Base-by-base conservation (phyloP, 1,284 basidiomycete genomes). In the Marasmius tenuissimus region DNA sequence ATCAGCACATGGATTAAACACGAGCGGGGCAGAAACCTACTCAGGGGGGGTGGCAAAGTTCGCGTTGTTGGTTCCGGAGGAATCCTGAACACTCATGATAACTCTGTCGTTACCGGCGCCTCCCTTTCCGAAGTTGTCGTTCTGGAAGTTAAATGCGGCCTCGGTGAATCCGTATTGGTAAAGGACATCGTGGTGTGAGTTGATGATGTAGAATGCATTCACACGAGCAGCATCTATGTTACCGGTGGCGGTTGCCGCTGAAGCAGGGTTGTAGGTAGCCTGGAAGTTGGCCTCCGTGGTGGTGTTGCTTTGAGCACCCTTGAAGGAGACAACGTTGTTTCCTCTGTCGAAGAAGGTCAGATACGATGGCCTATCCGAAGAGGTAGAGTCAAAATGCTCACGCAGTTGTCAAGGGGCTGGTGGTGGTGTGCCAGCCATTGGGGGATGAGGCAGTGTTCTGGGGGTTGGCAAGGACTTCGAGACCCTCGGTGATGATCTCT, bases 191-290 rank as follows among this genome's bases (percentile, higher is more conserved):
- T 86, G 83, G 34, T 83, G 68, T 9, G 72, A 69, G 71, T 85
- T 85, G 59, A 77, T 73, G 45, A 82, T 59, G 67, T 84, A 85
- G 70, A 86, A 85, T 0, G 79, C 76, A 67, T 85, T 85, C 2
- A 73, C 75, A 20, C 78, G 72, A 0, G 81, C 81, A 11, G 81
- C 81, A 62, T 84, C 72, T 20, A 82, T 60, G 69, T 86, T 80
- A 0, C 57, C 60, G 1, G 65, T 60, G 0, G 54, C 61, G 7
- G 66, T 70, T 5, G 72, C 70, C 1, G 65, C 64, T 1, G 58
- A 38, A 22, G 69, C 75, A 18, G 75, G 70, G 16, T 71, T 63
- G 62, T 70, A 71, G 7, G 70, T 65, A 69, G 74, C 81, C 67
- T 75, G 68, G 71, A 81, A 83, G 22, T 18, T 33, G 45, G 42